Evolutionary conservation across 495 filamentous ascomycete genomes (phyloP).

Genomic region (Tuber melanosporum): DNA sequence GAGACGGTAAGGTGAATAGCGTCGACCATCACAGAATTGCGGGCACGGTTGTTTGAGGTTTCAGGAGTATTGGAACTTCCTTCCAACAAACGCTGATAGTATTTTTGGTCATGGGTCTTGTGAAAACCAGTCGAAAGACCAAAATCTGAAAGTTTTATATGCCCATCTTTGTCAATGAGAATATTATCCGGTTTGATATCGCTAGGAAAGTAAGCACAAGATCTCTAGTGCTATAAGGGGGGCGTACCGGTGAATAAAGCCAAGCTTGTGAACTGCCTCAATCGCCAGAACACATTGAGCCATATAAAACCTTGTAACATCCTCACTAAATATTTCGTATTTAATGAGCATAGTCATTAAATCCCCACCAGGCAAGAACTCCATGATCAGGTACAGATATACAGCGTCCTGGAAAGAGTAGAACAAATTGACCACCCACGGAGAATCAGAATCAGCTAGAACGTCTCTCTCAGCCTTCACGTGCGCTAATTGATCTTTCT

Average conservation of each 20-base stretch:
- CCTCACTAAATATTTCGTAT: slow-evolving; percentile 98
- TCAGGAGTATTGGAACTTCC: slow-evolving; percentile 58
- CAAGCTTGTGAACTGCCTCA: slow-evolving; percentile 93
- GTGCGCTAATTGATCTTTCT: slow-evolving; percentile 98
- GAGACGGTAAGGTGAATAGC: slow-evolving; percentile 98
- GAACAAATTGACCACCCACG: slow-evolving; percentile 96
- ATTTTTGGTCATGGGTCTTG: slow-evolving; percentile 93
- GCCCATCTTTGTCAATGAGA: slow-evolving; percentile 85
- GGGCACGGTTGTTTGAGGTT: slow-evolving; percentile 56
- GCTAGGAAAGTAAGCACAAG: slow-evolving; percentile 47
- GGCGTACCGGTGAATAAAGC: slow-evolving; percentile 88
- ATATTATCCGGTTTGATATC: slow-evolving; percentile 99
- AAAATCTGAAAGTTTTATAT: slow-evolving; percentile 98
- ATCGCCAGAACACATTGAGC: slow-evolving; percentile 96
- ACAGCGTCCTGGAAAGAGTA: slow-evolving; percentile 94
- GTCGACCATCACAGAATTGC: slow-evolving; percentile 89
- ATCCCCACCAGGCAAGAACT: slow-evolving; percentile 96
- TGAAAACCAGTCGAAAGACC: slow-evolving; percentile 97
- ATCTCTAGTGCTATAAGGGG: slow-evolving; percentile 4
- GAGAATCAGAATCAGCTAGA: slow-evolving; percentile 93
- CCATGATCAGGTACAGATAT: slow-evolving; percentile 98
- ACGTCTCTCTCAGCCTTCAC: slow-evolving; percentile 97
- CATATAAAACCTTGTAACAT: slow-evolving; percentile 99
- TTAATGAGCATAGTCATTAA: slow-evolving; percentile 99
- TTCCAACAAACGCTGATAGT: slow-evolving; percentile 94